These are phyloP conservation scores for Apiospora marii DNA, from an alignment of 2,329 filamentous ascomycete species.

Conservation along the genomic window DNA sequence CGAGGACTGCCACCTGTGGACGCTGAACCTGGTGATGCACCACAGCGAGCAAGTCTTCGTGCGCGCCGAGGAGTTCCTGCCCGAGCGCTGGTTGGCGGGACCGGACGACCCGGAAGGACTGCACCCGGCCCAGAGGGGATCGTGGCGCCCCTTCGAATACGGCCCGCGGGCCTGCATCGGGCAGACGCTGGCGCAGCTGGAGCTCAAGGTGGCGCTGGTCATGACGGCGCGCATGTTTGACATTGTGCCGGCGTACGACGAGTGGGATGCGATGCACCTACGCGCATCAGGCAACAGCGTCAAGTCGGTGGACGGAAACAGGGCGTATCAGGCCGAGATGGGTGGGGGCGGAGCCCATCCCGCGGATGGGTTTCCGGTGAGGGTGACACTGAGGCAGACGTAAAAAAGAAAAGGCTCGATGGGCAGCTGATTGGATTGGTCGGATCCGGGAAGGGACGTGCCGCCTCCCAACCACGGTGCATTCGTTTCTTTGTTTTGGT, in stretches of 20 bases:
- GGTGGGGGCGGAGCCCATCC: conserved; percentile 33
- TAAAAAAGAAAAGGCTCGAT: background rate
- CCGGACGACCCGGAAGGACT: conserved; percentile 27
- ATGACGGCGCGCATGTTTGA: conserved; percentile 35
- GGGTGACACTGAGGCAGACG: background rate
- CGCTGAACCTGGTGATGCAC: conserved; percentile 42
- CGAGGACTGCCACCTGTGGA: conserved; percentile 32
- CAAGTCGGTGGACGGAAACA: conserved; percentile 33
- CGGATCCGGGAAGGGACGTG: too few relatives aligned
- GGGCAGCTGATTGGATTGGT: too few relatives aligned
- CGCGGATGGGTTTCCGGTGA: conserved; percentile 27
- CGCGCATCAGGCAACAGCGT: conserved; percentile 12
- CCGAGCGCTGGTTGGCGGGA: conserved; percentile 47
- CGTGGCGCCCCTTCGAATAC: conserved; percentile 39
- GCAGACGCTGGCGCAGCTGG: conserved; percentile 40
- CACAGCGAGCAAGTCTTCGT: conserved; percentile 42
- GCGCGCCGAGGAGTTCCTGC: conserved; percentile 44
- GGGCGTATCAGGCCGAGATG: conserved; percentile 37
- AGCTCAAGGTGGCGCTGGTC: conserved; percentile 37
- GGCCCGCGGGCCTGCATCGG: conserved; percentile 43
- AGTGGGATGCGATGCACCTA: conserved; percentile 34
- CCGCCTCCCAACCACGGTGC: too few relatives aligned
- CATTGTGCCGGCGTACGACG: conserved; percentile 42
- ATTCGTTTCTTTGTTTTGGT: too few relatives aligned
- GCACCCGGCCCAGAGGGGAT: conserved; percentile 34